phyloP scores from a whole-genome alignment of 1,139 yeast species.

The Nakaseomyces kungkrabaensis region DNA sequence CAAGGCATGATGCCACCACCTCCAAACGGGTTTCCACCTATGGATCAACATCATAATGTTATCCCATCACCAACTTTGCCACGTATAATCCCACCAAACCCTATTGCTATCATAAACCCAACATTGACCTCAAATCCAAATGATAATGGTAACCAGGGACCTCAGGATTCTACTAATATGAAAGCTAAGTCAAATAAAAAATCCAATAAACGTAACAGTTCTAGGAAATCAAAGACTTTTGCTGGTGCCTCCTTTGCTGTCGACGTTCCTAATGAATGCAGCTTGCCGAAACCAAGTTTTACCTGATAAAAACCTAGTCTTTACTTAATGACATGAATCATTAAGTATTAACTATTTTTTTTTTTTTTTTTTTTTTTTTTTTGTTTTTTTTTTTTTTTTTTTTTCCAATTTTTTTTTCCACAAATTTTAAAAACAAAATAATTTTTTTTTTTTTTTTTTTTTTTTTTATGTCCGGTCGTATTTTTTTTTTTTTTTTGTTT shows the following conservation, averaged over 20 bases:
- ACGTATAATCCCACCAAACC: conserved; percentile 1
- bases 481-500: too few relatives aligned
- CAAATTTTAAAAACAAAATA: too few relatives aligned
- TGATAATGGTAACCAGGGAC: background rate
- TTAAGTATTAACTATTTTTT: background rate
- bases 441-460: conserved; percentile 1
- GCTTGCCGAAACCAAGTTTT: conserved; percentile 25
- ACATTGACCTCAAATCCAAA: background rate
- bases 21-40: conserved; percentile 4
- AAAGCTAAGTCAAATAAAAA: background rate
- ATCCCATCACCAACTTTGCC: background rate
- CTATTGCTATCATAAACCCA: background rate
- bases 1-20: background rate
- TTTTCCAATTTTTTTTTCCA: too few relatives aligned
- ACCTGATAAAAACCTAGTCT: conserved; percentile 5
- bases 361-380: background rate
- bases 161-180: background rate
- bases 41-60: conserved; percentile 1
- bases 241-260: conserved; percentile 29
- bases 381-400: too few relatives aligned
- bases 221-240: conserved; percentile 2
- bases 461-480: too few relatives aligned
- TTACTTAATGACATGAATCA: too few relatives aligned
- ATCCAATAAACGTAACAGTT: background rate
- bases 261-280: conserved; percentile 22